Evolutionary conservation across 2,329 filamentous ascomycete genomes (phyloP).

Genomic region (Fusarium vanettenii): DNA sequence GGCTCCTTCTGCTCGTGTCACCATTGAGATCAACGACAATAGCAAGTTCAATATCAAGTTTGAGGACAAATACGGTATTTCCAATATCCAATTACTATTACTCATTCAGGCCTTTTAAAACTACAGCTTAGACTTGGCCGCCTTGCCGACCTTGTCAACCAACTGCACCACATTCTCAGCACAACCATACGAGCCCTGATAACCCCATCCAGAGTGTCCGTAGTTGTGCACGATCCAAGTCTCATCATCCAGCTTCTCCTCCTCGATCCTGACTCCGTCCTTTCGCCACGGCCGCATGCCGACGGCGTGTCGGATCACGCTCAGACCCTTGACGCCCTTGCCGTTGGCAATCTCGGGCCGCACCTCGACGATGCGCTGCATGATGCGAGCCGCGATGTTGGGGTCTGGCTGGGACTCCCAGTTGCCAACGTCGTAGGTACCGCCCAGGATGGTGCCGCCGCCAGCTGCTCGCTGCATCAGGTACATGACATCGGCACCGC

Average conservation of each 20-base stretch:
- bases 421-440: slow-evolving; percentile 81
- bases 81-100: background rate
- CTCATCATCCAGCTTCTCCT: slow-evolving; percentile 60
- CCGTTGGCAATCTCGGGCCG: slow-evolving; percentile 73
- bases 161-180: slow-evolving; percentile 74
- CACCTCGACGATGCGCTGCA: slow-evolving; percentile 77
- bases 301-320: slow-evolving; percentile 83
- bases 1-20: background rate
- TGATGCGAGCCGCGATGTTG: slow-evolving; percentile 83
- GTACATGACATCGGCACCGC: slow-evolving; percentile 78
- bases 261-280: slow-evolving; percentile 81
- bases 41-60: background rate
- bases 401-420: slow-evolving; percentile 86
- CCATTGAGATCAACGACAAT: background rate
- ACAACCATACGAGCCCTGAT: slow-evolving; percentile 76
- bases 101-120: background rate
- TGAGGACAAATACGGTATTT: background rate
- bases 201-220: slow-evolving; percentile 84
- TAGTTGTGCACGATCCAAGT: slow-evolving; percentile 83
- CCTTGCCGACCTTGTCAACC: slow-evolving; percentile 68
- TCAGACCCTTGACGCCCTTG: slow-evolving; percentile 77
- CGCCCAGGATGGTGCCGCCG: slow-evolving; percentile 90
- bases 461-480: slow-evolving; percentile 82
- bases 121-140: slow-evolving; percentile 46
- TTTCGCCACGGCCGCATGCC: slow-evolving; percentile 81